Conservation (phyloP, 257 asterid genomes). For the Handroanthus guayacan region DNA sequence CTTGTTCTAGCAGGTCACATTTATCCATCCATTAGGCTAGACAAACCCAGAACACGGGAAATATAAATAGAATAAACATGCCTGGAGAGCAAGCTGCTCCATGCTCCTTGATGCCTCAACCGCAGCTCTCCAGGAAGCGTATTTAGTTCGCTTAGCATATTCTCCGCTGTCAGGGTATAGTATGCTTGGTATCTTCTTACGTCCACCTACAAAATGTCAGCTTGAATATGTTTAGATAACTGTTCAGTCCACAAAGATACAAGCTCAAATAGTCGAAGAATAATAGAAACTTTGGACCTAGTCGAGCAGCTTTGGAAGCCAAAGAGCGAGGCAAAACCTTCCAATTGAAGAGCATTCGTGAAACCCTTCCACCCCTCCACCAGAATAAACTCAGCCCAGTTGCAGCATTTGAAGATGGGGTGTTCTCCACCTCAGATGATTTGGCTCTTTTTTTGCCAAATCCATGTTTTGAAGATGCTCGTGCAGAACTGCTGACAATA, state of each 20-base stretch:
- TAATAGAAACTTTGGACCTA: conserved; percentile 60
- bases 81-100: conserved; percentile 96
- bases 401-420: conserved; percentile 64
- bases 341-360: conserved; percentile 81
- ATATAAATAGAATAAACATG: conserved; percentile 37
- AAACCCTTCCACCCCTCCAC: conserved; percentile 98
- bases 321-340: conserved; percentile 79
- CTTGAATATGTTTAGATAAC: conserved; percentile 38
- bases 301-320: conserved; percentile 95
- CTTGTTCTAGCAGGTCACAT: conserved; percentile 15
- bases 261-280: conserved; percentile 18
- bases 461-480: conserved; percentile 68
- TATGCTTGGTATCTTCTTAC: conserved; percentile 79
- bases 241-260: conserved; percentile 31
- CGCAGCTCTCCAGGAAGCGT: conserved; percentile 88
- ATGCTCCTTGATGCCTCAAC: conserved; percentile 83
- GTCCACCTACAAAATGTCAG: conserved; percentile 69
- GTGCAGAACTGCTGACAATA: conserved; percentile 58
- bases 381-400: conserved; percentile 78
- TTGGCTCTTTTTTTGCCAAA: conserved; percentile 63
- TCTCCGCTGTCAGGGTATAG: conserved; percentile 88
- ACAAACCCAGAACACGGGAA: conserved; percentile 23
- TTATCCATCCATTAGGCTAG: conserved; percentile 12
- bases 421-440: conserved; percentile 50
- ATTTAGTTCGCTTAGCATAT: conserved; percentile 77